Base-by-base conservation (phyloP, 257 asterid genomes). In the Eucommia ulmoides region DNA sequence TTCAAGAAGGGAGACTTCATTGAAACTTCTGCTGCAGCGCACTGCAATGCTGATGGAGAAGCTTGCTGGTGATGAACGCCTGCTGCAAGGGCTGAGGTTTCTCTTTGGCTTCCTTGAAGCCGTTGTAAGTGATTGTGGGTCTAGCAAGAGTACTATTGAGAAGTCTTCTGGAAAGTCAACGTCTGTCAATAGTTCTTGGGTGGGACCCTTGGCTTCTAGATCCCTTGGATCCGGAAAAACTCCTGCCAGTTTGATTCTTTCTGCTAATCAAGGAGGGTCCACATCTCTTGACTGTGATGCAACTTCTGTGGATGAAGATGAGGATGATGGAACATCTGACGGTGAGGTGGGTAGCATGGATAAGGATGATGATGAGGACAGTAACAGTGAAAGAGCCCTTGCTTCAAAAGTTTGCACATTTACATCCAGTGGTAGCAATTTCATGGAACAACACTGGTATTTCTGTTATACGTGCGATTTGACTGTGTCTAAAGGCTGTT, bases 361-460 rank as follows among this genome's bases (percentile, higher is more conserved):
- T 71, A 86, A 82, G 69, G 99, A 83, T 57, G 98, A 91, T 16
- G 99, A 91, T 18, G 99, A 91, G 50, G 96, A 91, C 60, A 77
- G 58, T 73, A 85, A 75, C 76, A 83, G 80, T 68, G 99, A 91
- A 70, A 77, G 77, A 73, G 81, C 87, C 57, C 81, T 91, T 52
- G 95, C 99, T 25, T 74, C 95, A 53, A 86, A 83, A 82, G 99
- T 91, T 60, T 91, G 99, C 59, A 86, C 99, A 48, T 91, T 91
- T 48, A 91, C 99, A 19, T 91, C 99, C 54, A 91, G 99, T 53
- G 99, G 99, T 52, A 91, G 99, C 74, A 91, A 91, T 69, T 91
- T 91, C 65, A 91, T 91, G 99, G 99, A 91, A 61, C 99, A 91
- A 46, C 99, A 91, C 59, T 91, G 99, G 99, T 91, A 91, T 70